Percentiles rank a stretch among this genome's conserved stretches.
Evolutionary conservation across 176 grass and related monocot genomes (phyloP).

Genomic region (Melocanna baccifera): DNA sequence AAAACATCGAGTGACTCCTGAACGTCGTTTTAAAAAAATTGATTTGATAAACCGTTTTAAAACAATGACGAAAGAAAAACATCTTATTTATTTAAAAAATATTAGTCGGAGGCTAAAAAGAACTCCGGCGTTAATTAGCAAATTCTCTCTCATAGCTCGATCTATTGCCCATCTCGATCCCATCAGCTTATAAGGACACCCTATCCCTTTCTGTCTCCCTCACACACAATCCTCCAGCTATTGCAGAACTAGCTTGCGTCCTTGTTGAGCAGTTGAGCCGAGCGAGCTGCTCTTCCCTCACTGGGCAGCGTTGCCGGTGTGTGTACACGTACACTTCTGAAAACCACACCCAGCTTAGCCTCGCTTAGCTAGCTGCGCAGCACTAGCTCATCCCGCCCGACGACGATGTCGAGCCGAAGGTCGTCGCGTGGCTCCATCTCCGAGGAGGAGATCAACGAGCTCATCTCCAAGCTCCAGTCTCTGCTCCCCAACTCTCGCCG

Average conservation of each 20-base stretch:
- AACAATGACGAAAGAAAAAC: too few relatives aligned
- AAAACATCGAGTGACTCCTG: too few relatives aligned
- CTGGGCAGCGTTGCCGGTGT: not conserved
- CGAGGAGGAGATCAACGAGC: slow-evolving; percentile 83
- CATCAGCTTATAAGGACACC: slow-evolving; percentile 37
- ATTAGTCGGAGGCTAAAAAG: too few relatives aligned
- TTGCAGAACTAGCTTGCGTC: not conserved
- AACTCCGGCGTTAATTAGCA: too few relatives aligned
- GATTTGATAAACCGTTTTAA: too few relatives aligned
- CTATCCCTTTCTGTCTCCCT: slow-evolving; percentile 63
- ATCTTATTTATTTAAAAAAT: too few relatives aligned
- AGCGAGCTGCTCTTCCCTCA: not conserved
- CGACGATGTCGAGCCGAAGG: slow-evolving; percentile 70
- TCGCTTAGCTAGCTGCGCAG: not conserved
- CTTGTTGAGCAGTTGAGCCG: not conserved
- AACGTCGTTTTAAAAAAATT: too few relatives aligned
- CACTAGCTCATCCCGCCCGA: not conserved
- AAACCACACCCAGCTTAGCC: not conserved
- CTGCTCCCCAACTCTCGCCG: slow-evolving; percentile 71
- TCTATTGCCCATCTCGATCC: not conserved
- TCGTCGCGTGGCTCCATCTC: slow-evolving; percentile 62
- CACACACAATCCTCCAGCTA: slow-evolving; percentile 35
- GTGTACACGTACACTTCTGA: not conserved
- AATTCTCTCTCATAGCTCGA: not conserved
- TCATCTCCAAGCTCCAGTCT: slow-evolving; percentile 87